Percentiles rank a stretch among this genome's conserved stretches.
phyloP scores from a whole-genome alignment of 345 rosid species.

The Populus nigra region DNA sequence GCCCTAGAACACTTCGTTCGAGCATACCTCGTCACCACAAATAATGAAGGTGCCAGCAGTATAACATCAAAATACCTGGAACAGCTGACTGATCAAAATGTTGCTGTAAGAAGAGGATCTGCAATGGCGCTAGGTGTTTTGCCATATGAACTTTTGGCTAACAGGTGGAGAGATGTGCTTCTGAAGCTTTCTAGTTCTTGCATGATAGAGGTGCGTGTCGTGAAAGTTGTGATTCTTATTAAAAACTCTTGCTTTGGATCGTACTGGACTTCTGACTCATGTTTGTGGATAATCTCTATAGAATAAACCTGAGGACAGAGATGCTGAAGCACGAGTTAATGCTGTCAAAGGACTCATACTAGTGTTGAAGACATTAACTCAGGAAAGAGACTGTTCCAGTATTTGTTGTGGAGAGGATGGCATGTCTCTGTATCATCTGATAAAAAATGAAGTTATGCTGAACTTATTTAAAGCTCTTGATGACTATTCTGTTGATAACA shows the following conservation, averaged over 20 bases:
- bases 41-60: slow-evolving; percentile 34
- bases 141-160: slow-evolving; percentile 63
- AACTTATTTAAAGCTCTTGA: slow-evolving; percentile 78
- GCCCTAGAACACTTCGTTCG: slow-evolving; percentile 68
- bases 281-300: slow-evolving; percentile 29
- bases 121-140: slow-evolving; percentile 83
- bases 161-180: slow-evolving; percentile 62
- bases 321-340: slow-evolving; percentile 93
- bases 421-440: slow-evolving; percentile 51
- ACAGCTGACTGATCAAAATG: slow-evolving; percentile 70
- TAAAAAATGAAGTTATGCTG: slow-evolving; percentile 77
- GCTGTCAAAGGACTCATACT: slow-evolving; percentile 86
- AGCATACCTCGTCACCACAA: slow-evolving; percentile 47
- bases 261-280: slow-evolving; percentile 16
- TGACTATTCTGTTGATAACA: slow-evolving; percentile 90
- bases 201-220: slow-evolving; percentile 65
- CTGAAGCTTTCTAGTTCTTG: slow-evolving; percentile 68
- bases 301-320: slow-evolving; percentile 88
- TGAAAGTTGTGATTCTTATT: slow-evolving; percentile 5
- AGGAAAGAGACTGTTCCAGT: slow-evolving; percentile 30
- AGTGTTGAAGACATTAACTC: slow-evolving; percentile 76
- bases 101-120: slow-evolving; percentile 88
- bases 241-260: background rate
- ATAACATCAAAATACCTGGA: slow-evolving; percentile 58
- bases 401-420: slow-evolving; percentile 35